Base-by-base conservation (phyloP, 2,329 filamentous ascomycete species). In the Xylariaceae sp. region DNA sequence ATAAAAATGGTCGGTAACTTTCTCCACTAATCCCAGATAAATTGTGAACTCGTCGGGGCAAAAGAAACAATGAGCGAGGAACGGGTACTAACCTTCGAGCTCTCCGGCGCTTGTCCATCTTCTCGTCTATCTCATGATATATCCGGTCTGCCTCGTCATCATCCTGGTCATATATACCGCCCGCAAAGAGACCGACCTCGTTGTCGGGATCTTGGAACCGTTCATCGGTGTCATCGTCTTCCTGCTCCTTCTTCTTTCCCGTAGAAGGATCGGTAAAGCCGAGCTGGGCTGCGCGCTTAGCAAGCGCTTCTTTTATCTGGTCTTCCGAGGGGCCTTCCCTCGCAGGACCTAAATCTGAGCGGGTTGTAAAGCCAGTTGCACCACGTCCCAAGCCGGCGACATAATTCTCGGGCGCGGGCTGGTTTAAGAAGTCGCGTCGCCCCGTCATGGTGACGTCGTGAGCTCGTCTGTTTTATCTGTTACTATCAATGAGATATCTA, bases 71-170 rank as follows among this genome's bases (percentile, higher is more conserved):
- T 50, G 34, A 32, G 44, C 50, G 45, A 16, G 43, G 51, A 42
- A 51, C 43, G 21, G 41, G 50, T 36, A 85, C 84, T 76, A 78
- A 90, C 86, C 86, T 87, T 78, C 90, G 81, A 52, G 76, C 76
- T 69, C 84, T 94, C 48, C 92, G 74, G 51, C 92, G 77, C 66
- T 77, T 85, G 51, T 94, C 89, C 90, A 98, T 97, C 66, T 85
- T 90, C 70, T 96, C 92, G 57, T 98, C 92, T 48, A 98, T 86
- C 59, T 88, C 85, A 56, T 89, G 84, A 69, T 94, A 98, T 57
- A 98, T 95, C 56, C 86, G 76, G 66, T 98, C 92, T 30, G 92
- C 92, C 64, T 98, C 94, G 57, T 98, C 92, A 58, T 98, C 92
- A 40, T 98, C 92, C 61, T 92, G 85, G 62, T 97, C 92, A 68